A percentile compares a stretch with the other conserved stretches of the same genome.
phyloP scores from a whole-genome alignment of 371 early-diverging fungal species.

The Phascolomyces articulosus region DNA sequence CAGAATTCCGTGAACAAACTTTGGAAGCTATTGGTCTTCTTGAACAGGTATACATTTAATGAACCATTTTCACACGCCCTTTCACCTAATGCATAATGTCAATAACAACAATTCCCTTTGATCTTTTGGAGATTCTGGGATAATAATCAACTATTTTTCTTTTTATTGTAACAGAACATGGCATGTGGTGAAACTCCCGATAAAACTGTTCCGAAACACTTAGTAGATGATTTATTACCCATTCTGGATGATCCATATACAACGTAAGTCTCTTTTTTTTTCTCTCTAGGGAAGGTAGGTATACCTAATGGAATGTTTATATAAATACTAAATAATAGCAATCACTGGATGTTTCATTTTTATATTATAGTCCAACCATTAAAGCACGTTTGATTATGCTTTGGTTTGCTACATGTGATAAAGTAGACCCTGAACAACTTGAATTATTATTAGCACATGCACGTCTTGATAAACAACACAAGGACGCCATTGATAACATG shows the following conservation, averaged over 20 bases:
- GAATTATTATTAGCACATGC: constrained; percentile 75
- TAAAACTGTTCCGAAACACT: constrained; percentile 73
- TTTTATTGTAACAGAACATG: constrained; percentile 64
- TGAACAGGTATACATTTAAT: constrained; percentile 84
- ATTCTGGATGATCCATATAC: constrained; percentile 77
- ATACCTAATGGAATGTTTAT: background rate
- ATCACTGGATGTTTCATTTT: background rate
- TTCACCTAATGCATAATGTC: too few species aligned
- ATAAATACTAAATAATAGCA: background rate
- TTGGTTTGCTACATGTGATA: constrained; percentile 78
- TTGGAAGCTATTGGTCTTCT: constrained; percentile 74
- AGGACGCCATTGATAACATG: constrained; percentile 82
- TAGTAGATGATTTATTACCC: constrained; percentile 83
- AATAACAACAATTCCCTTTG: too few species aligned
- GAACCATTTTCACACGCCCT: too few species aligned
- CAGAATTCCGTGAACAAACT: constrained; percentile 72
- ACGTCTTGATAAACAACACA: constrained; percentile 70
- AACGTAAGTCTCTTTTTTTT: constrained; percentile 32
- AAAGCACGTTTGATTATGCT: constrained; percentile 89
- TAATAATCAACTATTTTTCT: too few species aligned
- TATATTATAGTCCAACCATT: constrained; percentile 55
- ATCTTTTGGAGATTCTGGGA: too few species aligned
- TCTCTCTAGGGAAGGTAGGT: background rate
- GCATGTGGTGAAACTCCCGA: constrained; percentile 89
- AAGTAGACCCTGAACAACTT: constrained; percentile 67